Base-by-base conservation (phyloP, 371 early-diverging fungal genomes). In the Apophysomyces ossiformis region DNA sequence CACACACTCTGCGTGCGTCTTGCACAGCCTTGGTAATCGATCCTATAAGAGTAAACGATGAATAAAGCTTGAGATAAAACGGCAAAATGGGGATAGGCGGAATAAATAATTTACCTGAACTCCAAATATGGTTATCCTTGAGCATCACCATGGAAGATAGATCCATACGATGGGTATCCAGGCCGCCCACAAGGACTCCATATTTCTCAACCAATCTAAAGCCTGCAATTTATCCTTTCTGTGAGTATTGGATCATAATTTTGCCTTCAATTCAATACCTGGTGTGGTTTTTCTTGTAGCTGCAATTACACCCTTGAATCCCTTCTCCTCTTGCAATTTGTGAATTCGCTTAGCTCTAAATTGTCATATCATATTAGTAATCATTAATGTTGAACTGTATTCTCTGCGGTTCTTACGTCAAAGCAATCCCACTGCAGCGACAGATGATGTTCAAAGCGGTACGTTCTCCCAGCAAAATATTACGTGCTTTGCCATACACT, bases 251-350 rank as follows among this genome's bases (percentile, higher is more conserved):
- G 21, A 26, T 26, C 32, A 26, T 26, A 26, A 26, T 26, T 26
- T 26, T 50, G 21, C 1, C 7, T 36, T 36, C 5, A 58, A 54
- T 13, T 9, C 4, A n/a, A 54, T 85, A 91, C 94, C 96, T 35
- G 99, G 99, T 4, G 99, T 99, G n/a, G 97, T 97, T 77, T 99
- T 99, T 66, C 99, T 90, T 7, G 98, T 99, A 16, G 96, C 99
- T 13, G 97, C 96, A 73, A 99, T 89, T 4, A 94, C 81, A 45
- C 99, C 99, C 35, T 86, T 77, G 81, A 92, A 99, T 1, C 86
- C 86, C 38, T 88, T 80, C 56, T 81, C 70, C 32, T 92, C 85
- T 68, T 94, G 92, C 37, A 96, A 61, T 9, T 85, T 71, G 37
- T 74, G 74, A 9, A 97, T 87, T 37, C 84, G 82, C 39, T 89